A percentile compares a stretch with the other conserved stretches of the same genome.
These are phyloP conservation scores for Citrullus amarus DNA, from an alignment of 306 rosid genomes.

Conservation along the genomic window DNA sequence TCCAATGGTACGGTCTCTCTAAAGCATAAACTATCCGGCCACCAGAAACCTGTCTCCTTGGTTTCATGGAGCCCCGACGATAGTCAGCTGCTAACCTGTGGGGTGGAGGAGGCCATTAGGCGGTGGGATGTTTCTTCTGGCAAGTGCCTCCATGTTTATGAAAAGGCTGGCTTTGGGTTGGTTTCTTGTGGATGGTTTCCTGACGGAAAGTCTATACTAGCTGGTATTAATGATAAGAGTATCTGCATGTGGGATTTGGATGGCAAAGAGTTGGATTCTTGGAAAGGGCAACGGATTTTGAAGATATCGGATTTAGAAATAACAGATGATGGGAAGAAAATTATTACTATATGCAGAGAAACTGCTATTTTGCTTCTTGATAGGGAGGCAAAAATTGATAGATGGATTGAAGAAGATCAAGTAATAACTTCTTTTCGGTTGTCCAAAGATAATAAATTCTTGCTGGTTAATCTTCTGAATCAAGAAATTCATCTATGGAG, in stretches of 20 bases:
- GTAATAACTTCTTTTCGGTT: slow-evolving; percentile 69
- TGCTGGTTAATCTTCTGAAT: slow-evolving; percentile 73
- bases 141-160: slow-evolving; percentile 74
- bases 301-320: slow-evolving; percentile 87
- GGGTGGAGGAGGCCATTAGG: slow-evolving; percentile 79
- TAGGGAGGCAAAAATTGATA: slow-evolving; percentile 66
- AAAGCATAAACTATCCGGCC: slow-evolving; percentile 77
- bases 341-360: slow-evolving; percentile 63
- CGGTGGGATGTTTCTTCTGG: slow-evolving; percentile 91
- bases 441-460: slow-evolving; percentile 65
- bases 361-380: slow-evolving; percentile 53
- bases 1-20: slow-evolving; percentile 34
- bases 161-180: slow-evolving; percentile 52
- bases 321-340: slow-evolving; percentile 55
- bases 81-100: slow-evolving; percentile 82
- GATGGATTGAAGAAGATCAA: slow-evolving; percentile 67
- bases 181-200: slow-evolving; percentile 95
- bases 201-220: slow-evolving; percentile 64
- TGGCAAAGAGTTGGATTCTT: slow-evolving; percentile 89
- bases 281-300: slow-evolving; percentile 75
- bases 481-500: slow-evolving; percentile 99
- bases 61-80: slow-evolving; percentile 94
- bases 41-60: slow-evolving; percentile 63
- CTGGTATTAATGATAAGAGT: slow-evolving; percentile 81
- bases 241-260: slow-evolving; percentile 90